Evolutionary conservation across 2,329 filamentous ascomycete genomes (phyloP).

Genomic region (Samsoniella hepiali): DNA sequence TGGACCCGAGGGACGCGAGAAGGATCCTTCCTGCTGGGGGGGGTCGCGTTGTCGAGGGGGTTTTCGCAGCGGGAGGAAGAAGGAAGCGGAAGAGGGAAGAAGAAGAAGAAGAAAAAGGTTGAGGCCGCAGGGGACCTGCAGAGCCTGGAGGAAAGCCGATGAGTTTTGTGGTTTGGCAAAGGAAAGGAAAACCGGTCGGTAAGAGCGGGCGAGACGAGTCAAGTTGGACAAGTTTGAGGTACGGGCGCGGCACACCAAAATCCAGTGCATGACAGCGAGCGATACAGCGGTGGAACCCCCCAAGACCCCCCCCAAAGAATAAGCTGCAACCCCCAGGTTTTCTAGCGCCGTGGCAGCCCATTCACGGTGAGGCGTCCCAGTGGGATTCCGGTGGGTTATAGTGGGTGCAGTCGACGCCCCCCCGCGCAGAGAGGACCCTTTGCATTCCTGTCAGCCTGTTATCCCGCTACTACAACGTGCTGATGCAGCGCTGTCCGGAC

Average conservation of each 20-base stretch:
- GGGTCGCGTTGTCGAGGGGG: not conserved
- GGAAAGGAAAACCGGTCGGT: not conserved
- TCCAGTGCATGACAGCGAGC: too few relatives aligned
- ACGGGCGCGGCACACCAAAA: too few relatives aligned
- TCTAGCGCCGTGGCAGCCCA: not conserved
- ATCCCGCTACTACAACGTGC: not conserved
- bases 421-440: not conserved
- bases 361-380: not conserved
- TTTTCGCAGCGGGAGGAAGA: not conserved
- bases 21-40: not conserved
- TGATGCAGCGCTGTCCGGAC: not conserved
- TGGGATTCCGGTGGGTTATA: not conserved
- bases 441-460: conserved; percentile 6
- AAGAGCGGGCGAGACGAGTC: conserved; percentile 6
- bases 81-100: not conserved
- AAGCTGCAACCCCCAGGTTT: not conserved
- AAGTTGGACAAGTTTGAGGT: not conserved
- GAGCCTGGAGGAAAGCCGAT: conserved; percentile 14
- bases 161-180: not conserved
- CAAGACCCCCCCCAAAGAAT: too few relatives aligned
- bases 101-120: conserved; percentile 11
- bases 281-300: too few relatives aligned
- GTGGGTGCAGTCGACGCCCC: not conserved
- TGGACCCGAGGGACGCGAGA: not conserved
- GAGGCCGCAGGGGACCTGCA: conserved; percentile 19